Percentiles rank a stretch among this genome's conserved stretches.
Conservation (phyloP, 805 yeast genomes). For the Danielia oregonensis region DNA sequence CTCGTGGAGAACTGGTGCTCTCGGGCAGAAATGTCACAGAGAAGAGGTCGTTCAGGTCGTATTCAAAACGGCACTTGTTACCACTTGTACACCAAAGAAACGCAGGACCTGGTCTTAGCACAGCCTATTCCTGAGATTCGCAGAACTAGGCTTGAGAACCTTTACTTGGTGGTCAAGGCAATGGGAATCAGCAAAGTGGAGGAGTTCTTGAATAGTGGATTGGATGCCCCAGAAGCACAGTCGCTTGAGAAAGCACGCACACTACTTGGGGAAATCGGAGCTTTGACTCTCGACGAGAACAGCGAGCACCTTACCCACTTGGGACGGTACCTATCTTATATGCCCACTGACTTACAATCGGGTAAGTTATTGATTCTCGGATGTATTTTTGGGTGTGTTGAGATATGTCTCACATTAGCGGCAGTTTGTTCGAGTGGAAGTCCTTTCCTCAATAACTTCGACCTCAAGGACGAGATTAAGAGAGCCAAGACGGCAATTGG, state of each 20-base stretch:
- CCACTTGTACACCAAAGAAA: conserved; percentile 66
- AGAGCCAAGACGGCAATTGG: conserved; percentile 39
- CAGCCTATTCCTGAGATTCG: conserved; percentile 88
- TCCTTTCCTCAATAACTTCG: conserved; percentile 65
- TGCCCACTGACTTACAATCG: conserved; percentile 83
- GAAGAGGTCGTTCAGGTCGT: conserved; percentile 99
- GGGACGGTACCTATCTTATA: conserved; percentile 72
- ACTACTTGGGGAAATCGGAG: conserved; percentile 67
- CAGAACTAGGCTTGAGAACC: conserved; percentile 76
- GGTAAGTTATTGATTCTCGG: conserved; percentile 81
- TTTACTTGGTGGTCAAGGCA: conserved; percentile 79
- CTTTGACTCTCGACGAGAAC: conserved; percentile 39
- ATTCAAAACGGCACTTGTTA: conserved; percentile 78
- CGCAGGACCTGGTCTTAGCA: conserved; percentile 52
- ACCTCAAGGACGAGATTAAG: conserved; percentile 63
- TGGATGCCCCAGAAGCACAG: conserved; percentile 70
- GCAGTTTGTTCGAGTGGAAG: conserved; percentile 69
- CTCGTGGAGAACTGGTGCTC: conserved; percentile 85
- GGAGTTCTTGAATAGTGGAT: conserved; percentile 64
- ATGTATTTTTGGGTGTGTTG: conserved; percentile 78
- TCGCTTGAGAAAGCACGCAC: conserved; percentile 50
- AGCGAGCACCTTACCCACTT: conserved; percentile 58
- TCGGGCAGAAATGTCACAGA: conserved; percentile 80
- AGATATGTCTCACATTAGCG: conserved; percentile 74
- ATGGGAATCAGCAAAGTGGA: conserved; percentile 79